These are phyloP conservation scores for Serendipita sp. DNA, from an alignment of 768 basidiomycete species.

Conservation along the genomic window DNA sequence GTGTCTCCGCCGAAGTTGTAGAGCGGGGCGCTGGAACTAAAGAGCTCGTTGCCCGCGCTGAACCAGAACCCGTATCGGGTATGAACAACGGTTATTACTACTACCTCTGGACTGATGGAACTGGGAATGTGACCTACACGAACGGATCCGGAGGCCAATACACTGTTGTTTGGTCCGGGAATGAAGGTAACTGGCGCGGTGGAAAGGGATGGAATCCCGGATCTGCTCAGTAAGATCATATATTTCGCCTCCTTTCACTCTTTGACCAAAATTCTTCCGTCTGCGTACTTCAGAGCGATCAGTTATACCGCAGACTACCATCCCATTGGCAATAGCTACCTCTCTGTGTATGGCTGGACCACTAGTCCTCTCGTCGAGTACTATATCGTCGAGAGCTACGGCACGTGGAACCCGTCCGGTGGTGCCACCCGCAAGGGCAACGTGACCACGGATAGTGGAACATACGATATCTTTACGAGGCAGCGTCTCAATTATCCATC, in stretches of 20 bases:
- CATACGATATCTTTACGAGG: constrained; percentile 27
- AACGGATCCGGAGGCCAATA: constrained; percentile 20
- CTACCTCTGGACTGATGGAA: constrained; percentile 23
- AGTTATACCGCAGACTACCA: constrained; percentile 22
- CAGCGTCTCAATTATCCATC: constrained; percentile 26
- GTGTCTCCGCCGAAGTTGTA: too few species aligned
- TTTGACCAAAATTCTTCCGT: not conserved
- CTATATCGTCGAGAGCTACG: constrained; percentile 29
- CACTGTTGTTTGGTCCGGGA: constrained; percentile 18
- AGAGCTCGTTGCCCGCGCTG: constrained; percentile 3
- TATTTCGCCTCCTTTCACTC: not conserved
- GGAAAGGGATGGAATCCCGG: constrained; percentile 27
- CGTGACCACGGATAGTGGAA: constrained; percentile 26
- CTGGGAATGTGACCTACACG: constrained; percentile 19
- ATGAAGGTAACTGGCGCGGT: constrained; percentile 22
- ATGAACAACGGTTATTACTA: constrained; percentile 22
- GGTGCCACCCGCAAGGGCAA: constrained; percentile 22
- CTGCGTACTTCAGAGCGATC: constrained; percentile 18
- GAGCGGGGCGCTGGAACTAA: too few species aligned
- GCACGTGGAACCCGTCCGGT: constrained; percentile 24
- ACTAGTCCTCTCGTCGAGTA: constrained; percentile 31
- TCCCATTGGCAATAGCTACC: constrained; percentile 26
- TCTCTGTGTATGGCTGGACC: constrained; percentile 33
- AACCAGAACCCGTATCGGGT: constrained; percentile 17
- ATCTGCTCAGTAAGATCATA: constrained; percentile 13